Conservation (phyloP, 2,329 filamentous ascomycete genomes). For the Talaromyces sp. region DNA sequence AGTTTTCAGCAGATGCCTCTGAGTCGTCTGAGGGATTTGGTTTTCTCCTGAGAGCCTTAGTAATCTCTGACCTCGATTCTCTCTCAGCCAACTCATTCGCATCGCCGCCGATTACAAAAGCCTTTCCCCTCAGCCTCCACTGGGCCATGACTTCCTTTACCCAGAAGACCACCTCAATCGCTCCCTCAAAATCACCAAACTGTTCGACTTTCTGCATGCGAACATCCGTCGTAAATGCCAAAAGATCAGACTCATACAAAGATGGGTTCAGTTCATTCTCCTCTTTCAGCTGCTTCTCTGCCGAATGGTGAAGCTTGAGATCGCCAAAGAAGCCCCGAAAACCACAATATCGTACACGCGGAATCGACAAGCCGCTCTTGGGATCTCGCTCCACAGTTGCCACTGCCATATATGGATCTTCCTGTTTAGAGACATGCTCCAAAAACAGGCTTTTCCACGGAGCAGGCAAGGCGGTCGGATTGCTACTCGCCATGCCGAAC, state of each 20-base stretch:
- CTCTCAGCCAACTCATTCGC: slow-evolving; percentile 51
- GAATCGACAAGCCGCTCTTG: slow-evolving; percentile 15
- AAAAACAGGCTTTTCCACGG: slow-evolving; percentile 51
- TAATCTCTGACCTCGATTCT: slow-evolving; percentile 52
- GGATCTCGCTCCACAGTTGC: slow-evolving; percentile 38
- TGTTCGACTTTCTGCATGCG: slow-evolving; percentile 81
- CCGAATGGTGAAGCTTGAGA: slow-evolving; percentile 60
- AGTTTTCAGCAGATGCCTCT: slow-evolving; percentile 37
- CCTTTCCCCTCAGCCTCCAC: slow-evolving; percentile 77
- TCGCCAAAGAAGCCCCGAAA: slow-evolving; percentile 79
- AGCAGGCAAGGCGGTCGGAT: slow-evolving; percentile 26
- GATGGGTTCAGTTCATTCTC: slow-evolving; percentile 54
- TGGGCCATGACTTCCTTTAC: slow-evolving; percentile 65
- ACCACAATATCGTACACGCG: slow-evolving; percentile 71
- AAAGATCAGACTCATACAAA: slow-evolving; percentile 70
- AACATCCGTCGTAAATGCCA: slow-evolving; percentile 80
- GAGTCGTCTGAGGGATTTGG: slow-evolving; percentile 33
- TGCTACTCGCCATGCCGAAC: not conserved
- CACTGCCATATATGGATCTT: slow-evolving; percentile 37
- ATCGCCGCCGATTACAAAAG: slow-evolving; percentile 70
- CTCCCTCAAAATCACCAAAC: slow-evolving; percentile 63
- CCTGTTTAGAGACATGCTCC: slow-evolving; percentile 41
- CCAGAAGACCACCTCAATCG: slow-evolving; percentile 85
- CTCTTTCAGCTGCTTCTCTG: slow-evolving; percentile 61
- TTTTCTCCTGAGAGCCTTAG: slow-evolving; percentile 47